Conservation (phyloP, 2,329 filamentous ascomycete species). For the Thermothelomyces thermophilus region DNA sequence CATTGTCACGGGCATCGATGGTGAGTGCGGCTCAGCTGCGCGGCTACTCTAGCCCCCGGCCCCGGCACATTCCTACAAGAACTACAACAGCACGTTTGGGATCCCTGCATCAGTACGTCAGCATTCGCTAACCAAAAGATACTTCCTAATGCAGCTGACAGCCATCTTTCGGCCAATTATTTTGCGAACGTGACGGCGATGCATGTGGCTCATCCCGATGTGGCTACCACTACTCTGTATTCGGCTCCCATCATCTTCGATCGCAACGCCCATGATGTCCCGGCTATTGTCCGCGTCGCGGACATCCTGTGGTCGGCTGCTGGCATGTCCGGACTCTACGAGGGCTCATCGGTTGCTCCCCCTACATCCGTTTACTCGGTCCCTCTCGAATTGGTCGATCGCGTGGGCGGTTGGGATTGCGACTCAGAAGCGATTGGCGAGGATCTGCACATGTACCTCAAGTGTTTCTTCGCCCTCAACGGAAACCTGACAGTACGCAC, state of each 20-base stretch:
- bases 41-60: conserved; percentile 1
- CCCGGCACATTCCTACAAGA: too few relatives aligned
- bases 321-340: conserved; percentile 62
- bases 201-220: conserved; percentile 54
- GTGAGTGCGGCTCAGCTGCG: conserved; percentile 39
- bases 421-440: conserved; percentile 67
- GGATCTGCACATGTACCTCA: conserved; percentile 71
- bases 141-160: conserved; percentile 49
- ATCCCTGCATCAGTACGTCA: conserved; percentile 15
- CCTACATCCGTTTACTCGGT: conserved; percentile 70
- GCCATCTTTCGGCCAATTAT: conserved; percentile 62
- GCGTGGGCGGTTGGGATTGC: conserved; percentile 66
- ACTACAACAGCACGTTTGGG: too few relatives aligned
- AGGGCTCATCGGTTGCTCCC: conserved; percentile 56
- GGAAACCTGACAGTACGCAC: conserved; percentile 60
- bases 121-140: conserved; percentile 27
- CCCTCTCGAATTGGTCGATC: conserved; percentile 58
- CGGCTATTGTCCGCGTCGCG: conserved; percentile 61
- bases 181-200: conserved; percentile 58
- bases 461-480: conserved; percentile 69
- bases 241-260: conserved; percentile 67
- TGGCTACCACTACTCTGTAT: conserved; percentile 57
- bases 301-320: conserved; percentile 67
- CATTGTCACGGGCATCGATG: conserved; percentile 65
- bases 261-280: conserved; percentile 62